Evolutionary conservation across 257 asterid species (phyloP).

Genomic region (Linaria vulgaris): DNA sequence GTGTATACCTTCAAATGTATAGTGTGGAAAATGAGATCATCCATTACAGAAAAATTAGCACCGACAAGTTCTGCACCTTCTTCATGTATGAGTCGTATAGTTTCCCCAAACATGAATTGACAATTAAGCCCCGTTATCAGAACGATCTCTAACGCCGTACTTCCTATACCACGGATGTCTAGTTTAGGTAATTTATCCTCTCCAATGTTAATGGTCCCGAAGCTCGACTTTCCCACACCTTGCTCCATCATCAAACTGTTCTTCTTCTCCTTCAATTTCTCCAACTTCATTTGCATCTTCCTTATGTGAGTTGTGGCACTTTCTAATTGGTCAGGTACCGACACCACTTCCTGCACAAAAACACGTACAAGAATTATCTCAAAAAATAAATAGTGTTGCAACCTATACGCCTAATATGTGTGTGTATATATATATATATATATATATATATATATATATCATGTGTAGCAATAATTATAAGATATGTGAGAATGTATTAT

Average conservation of each 20-base stretch:
- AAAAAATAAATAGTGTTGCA: too few relatives aligned
- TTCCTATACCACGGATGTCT: slow-evolving; percentile 48
- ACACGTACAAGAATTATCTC: too few relatives aligned
- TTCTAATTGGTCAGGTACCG: slow-evolving; percentile 62
- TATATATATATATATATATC: too few relatives aligned
- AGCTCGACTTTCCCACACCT: slow-evolving; percentile 12
- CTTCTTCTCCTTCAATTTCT: slow-evolving; percentile 59
- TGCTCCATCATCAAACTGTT: slow-evolving; percentile 17
- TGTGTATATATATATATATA: too few relatives aligned
- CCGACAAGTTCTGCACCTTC: slow-evolving; percentile 55
- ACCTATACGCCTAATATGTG: too few relatives aligned
- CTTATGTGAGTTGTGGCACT: slow-evolving; percentile 63
- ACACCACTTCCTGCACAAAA: slow-evolving; percentile 41
- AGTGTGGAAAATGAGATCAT: slow-evolving; percentile 49
- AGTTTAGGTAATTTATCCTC: slow-evolving; percentile 37
- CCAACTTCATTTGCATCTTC: slow-evolving; percentile 45
- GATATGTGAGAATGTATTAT: too few relatives aligned
- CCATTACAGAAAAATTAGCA: slow-evolving; percentile 40
- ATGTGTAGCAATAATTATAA: too few relatives aligned
- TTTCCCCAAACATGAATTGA: slow-evolving; percentile 51
- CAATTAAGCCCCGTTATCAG: slow-evolving; percentile 43
- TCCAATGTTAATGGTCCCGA: slow-evolving; percentile 3
- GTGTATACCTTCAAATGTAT: slow-evolving; percentile 58
- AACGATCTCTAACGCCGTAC: slow-evolving; percentile 46
- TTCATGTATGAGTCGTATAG: slow-evolving; percentile 52